Percentiles rank a stretch among this genome's conserved stretches.
These are phyloP conservation scores for Prunus fruticosa DNA, from an alignment of 306 rosid genomes.

Conservation along the genomic window DNA sequence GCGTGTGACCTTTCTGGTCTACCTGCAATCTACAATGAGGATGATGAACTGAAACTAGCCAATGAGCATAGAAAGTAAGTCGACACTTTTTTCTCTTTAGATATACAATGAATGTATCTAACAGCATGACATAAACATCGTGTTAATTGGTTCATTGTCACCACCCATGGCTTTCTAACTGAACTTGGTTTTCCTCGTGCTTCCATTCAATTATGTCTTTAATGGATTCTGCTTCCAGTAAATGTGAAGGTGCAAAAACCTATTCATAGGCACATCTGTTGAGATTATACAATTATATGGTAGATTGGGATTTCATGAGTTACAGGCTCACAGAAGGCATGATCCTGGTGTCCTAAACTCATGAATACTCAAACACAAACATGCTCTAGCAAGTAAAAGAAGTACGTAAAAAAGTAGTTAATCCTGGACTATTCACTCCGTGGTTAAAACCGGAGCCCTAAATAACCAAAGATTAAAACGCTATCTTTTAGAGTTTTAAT, in stretches of 20 bases:
- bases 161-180: neutral
- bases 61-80: constrained; percentile 71
- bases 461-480: neutral
- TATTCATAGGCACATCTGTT: neutral
- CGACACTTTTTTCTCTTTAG: neutral
- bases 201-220: neutral
- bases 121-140: neutral
- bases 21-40: constrained; percentile 47
- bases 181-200: neutral
- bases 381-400: neutral
- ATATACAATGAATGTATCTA: neutral
- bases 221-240: neutral
- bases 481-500: neutral
- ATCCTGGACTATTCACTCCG: neutral
- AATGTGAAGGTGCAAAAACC: neutral
- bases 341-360: neutral
- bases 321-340: neutral
- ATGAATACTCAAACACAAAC: neutral
- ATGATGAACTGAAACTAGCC: constrained; percentile 44
- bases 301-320: neutral
- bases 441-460: neutral
- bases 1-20: constrained; percentile 73
- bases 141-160: neutral
- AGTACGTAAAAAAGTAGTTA: neutral
- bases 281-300: neutral